Conservation (phyloP, 768 basidiomycete species). For the Cyclocybe aegerita region DNA sequence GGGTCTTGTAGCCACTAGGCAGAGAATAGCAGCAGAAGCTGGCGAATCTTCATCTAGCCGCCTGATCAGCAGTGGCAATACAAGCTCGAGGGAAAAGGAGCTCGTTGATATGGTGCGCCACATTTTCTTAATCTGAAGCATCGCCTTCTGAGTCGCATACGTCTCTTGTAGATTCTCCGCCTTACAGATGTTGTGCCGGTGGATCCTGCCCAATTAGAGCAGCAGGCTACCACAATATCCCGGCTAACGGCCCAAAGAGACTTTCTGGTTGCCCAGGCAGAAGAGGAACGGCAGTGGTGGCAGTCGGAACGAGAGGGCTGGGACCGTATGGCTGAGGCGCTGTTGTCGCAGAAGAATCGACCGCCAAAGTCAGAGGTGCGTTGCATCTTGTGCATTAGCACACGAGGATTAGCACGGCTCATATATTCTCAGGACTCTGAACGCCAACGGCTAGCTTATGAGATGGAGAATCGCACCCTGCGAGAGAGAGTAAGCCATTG, state of each 20-base stretch:
- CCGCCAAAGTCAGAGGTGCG: conserved; percentile 47
- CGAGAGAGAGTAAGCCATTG: conserved; percentile 54
- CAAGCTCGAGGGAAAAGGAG: conserved; percentile 46
- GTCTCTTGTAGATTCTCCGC: conserved; percentile 40
- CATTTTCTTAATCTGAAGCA: neutral
- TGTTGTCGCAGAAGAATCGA: conserved; percentile 50
- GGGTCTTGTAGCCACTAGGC: conserved; percentile 26
- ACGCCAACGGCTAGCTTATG: conserved; percentile 45
- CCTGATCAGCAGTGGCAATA: conserved; percentile 10
- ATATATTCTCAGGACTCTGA: conserved; percentile 48
- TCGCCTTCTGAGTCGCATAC: neutral
- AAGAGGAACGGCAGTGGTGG: conserved; percentile 63
- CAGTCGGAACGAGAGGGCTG: conserved; percentile 62
- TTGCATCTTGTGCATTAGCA: conserved; percentile 7
- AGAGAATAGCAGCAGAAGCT: conserved; percentile 13
- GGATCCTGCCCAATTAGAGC: conserved; percentile 45
- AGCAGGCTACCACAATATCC: conserved; percentile 64
- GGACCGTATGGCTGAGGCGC: conserved; percentile 66
- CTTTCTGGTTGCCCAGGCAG: conserved; percentile 47
- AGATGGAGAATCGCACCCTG: conserved; percentile 61
- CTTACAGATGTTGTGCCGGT: conserved; percentile 39
- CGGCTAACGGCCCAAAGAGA: conserved; percentile 57
- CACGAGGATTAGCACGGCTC: conserved; percentile 5
- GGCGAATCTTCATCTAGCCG: neutral
- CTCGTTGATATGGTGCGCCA: conserved; percentile 53